phyloP scores from a whole-genome alignment of 2,329 filamentous ascomycete genomes.

The Exophiala sp. region DNA sequence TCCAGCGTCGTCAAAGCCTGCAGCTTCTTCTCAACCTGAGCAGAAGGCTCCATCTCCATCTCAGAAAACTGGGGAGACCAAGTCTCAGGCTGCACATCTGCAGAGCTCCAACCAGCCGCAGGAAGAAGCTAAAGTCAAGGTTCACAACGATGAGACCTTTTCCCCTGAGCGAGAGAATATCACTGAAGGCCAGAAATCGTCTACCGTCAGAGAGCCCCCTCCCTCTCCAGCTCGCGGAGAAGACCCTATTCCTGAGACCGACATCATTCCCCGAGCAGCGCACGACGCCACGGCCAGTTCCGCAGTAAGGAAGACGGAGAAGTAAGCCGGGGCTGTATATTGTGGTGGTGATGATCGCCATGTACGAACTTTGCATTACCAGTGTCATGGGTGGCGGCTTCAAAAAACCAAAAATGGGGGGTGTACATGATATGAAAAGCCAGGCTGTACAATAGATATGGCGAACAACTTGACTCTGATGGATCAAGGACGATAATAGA shows the following conservation, averaged over 20 bases:
- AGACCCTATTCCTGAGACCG: neutral
- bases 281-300: constrained; percentile 6
- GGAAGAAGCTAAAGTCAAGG: constrained; percentile 6
- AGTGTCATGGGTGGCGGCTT: neutral
- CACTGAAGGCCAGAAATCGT: constrained; percentile 11
- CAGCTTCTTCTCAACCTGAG: neutral
- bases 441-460: no score
- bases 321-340: neutral
- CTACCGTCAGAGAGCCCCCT: neutral
- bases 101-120: neutral
- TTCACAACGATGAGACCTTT: constrained; percentile 8
- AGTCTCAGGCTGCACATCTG: neutral
- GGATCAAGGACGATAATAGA: no score
- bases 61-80: neutral
- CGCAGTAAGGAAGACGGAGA: neutral
- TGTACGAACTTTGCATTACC: neutral
- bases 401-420: no score
- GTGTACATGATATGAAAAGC: no score
- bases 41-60: neutral
- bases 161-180: constrained; percentile 15
- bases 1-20: constrained; percentile 5
- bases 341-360: neutral
- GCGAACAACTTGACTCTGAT: no score
- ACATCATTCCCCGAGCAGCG: constrained; percentile 12
- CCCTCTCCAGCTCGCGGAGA: neutral